Conservation (phyloP, 352 stramenopile genomes). For the Plasmopara halstedii region DNA sequence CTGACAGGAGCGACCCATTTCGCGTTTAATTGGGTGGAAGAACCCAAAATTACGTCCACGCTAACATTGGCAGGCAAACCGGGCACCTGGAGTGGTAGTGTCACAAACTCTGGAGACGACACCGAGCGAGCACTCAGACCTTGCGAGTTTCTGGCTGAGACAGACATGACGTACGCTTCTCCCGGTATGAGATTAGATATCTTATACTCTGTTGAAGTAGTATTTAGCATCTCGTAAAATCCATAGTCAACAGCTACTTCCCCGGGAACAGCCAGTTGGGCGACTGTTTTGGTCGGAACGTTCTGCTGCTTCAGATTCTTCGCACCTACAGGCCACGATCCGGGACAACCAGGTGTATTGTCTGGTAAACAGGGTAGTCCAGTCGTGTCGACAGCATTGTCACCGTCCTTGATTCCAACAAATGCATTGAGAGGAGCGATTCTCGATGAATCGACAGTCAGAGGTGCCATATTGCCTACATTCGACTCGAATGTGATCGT, state of each 20-base stretch:
- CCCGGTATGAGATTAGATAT: constrained; percentile 67
- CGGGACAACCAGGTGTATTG: constrained; percentile 31
- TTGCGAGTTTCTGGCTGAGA: constrained; percentile 85
- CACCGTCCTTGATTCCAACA: constrained; percentile 58
- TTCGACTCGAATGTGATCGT: constrained; percentile 75
- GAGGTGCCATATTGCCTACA: constrained; percentile 42
- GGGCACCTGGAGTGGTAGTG: constrained; percentile 71
- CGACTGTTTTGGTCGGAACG: constrained; percentile 5
- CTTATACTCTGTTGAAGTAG: constrained; percentile 48
- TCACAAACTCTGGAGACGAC: constrained; percentile 37
- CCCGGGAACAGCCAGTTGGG: constrained; percentile 19
- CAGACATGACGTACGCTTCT: constrained; percentile 74
- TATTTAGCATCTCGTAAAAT: constrained; percentile 64
- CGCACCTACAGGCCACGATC: constrained; percentile 29
- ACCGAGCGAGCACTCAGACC: constrained; percentile 40
- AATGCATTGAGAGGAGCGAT: constrained; percentile 39
- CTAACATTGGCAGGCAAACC: constrained; percentile 52
- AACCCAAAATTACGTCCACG: constrained; percentile 69
- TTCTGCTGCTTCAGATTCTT: constrained; percentile 4
- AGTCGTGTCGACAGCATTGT: constrained; percentile 54
- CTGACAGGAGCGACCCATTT: constrained; percentile 42
- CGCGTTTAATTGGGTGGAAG: constrained; percentile 57
- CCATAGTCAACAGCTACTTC: constrained; percentile 56
- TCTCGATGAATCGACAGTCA: constrained; percentile 54
- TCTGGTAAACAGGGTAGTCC: constrained; percentile 39